Conservation (phyloP, 495 filamentous ascomycete species). For the Aspergillus campestris region DNA sequence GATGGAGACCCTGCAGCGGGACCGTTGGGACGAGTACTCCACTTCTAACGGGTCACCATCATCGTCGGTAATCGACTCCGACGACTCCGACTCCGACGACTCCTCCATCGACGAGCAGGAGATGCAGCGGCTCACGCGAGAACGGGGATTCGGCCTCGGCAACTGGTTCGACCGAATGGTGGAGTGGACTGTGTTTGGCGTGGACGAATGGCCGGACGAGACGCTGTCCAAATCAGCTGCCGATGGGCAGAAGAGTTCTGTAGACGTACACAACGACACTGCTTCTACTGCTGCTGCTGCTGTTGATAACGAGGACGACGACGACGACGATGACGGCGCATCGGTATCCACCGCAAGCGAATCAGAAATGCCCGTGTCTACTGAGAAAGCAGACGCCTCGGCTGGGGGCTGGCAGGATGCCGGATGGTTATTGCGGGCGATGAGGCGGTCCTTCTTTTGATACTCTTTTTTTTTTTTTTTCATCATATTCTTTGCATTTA, state of each 20-base stretch:
- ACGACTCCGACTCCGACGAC: slow-evolving; percentile 23
- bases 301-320: slow-evolving; percentile 40
- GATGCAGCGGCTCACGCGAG: slow-evolving; percentile 36
- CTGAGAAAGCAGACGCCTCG: slow-evolving; percentile 33
- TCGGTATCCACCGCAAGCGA: slow-evolving; percentile 18
- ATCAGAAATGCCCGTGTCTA: slow-evolving; percentile 10
- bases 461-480: neutral
- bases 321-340: slow-evolving; percentile 29
- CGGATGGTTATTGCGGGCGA: slow-evolving; percentile 72
- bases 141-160: slow-evolving; percentile 60
- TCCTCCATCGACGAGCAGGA: slow-evolving; percentile 36
- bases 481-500: neutral
- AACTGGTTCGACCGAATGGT: slow-evolving; percentile 67
- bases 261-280: too few species aligned
- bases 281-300: too few species aligned
- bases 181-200: slow-evolving; percentile 69
- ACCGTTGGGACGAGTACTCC: slow-evolving; percentile 6
- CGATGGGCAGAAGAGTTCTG: too few species aligned
- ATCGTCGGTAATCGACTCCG: neutral
- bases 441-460: slow-evolving; percentile 62
- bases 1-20: slow-evolving; percentile 27
- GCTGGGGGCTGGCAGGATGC: slow-evolving; percentile 72
- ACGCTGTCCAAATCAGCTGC: slow-evolving; percentile 3
- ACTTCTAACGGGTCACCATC: slow-evolving; percentile 2
- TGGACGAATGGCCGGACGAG: slow-evolving; percentile 45